Percentiles rank a stretch among this genome's conserved stretches.
These are phyloP conservation scores for Penicillium dipodomyicola DNA, from an alignment of 495 filamentous ascomycete species.

Conservation along the genomic window DNA sequence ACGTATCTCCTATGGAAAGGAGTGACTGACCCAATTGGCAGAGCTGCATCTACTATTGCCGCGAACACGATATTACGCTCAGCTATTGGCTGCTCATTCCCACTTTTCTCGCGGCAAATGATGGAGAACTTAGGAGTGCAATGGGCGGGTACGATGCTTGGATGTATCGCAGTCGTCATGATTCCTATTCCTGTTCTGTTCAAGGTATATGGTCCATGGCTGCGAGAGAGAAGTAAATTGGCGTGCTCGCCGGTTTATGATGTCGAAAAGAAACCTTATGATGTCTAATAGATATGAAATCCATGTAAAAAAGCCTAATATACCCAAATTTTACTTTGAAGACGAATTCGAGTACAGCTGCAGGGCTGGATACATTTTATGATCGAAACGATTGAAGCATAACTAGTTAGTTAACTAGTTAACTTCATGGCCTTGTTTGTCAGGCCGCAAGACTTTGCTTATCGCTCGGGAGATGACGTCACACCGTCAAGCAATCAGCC, in stretches of 20 bases:
- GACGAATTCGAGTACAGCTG: background rate
- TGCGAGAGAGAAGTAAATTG: slow-evolving; percentile 33
- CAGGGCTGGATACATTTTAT: background rate
- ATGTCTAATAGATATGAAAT: slow-evolving; percentile 5
- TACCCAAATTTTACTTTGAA: slow-evolving; percentile 3
- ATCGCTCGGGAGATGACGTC: background rate
- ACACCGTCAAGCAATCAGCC: background rate
- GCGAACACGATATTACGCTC: slow-evolving; percentile 84
- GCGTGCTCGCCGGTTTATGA: slow-evolving; percentile 17
- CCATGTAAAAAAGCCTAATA: slow-evolving; percentile 1
- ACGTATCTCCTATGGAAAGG: background rate
- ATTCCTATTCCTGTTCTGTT: slow-evolving; percentile 65
- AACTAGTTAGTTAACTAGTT: no score
- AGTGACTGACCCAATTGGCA: slow-evolving; percentile 18
- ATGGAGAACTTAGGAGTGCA: slow-evolving; percentile 72
- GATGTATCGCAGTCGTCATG: slow-evolving; percentile 65
- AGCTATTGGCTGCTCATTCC: slow-evolving; percentile 70
- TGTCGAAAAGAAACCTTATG: slow-evolving; percentile 9
- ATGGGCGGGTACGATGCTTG: slow-evolving; percentile 73
- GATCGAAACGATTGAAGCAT: no score
- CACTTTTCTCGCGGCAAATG: slow-evolving; percentile 77
- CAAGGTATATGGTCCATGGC: slow-evolving; percentile 28
- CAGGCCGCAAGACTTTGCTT: background rate
- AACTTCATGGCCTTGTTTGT: background rate
- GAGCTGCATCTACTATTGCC: slow-evolving; percentile 78